phyloP scores from a whole-genome alignment of 2,329 filamentous ascomycete genomes.

The Graphilbum sp. region DNA sequence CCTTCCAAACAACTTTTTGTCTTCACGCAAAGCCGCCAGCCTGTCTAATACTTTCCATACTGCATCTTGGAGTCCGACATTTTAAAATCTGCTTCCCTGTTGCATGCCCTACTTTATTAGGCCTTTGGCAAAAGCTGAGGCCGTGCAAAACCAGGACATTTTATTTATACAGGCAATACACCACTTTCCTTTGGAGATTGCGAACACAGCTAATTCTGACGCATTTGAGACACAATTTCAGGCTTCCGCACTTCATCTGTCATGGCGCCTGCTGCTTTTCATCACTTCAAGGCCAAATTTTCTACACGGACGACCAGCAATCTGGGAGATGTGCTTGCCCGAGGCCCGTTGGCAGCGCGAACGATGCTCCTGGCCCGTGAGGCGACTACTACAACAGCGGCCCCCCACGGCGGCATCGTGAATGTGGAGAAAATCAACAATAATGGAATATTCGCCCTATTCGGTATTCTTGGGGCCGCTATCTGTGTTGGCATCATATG shows the following conservation, averaged over 20 bases:
- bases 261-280: slow-evolving; percentile 26
- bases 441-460: slow-evolving; percentile 64
- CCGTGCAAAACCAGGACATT: not conserved
- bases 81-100: too few species aligned
- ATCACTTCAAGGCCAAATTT: slow-evolving; percentile 5
- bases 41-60: too few species aligned
- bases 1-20: too few species aligned
- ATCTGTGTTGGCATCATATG: slow-evolving; percentile 68
- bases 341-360: slow-evolving; percentile 26
- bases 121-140: too few species aligned
- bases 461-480: slow-evolving; percentile 63
- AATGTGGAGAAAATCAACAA: slow-evolving; percentile 43
- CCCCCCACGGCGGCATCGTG: slow-evolving; percentile 25
- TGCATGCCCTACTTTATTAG: too few species aligned
- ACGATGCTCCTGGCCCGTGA: slow-evolving; percentile 26
- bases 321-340: slow-evolving; percentile 13
- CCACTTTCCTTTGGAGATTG: not conserved
- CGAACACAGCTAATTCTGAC: too few species aligned
- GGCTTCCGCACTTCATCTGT: slow-evolving; percentile 21
- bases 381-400: slow-evolving; percentile 13
- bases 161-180: not conserved
- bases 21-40: too few species aligned
- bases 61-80: too few species aligned
- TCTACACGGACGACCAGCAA: slow-evolving; percentile 7
- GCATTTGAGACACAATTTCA: slow-evolving; percentile 16